Percentiles rank a stretch among this genome's conserved stretches.
Conservation (phyloP, 2,329 filamentous ascomycete genomes). For the Xylogone sp. region DNA sequence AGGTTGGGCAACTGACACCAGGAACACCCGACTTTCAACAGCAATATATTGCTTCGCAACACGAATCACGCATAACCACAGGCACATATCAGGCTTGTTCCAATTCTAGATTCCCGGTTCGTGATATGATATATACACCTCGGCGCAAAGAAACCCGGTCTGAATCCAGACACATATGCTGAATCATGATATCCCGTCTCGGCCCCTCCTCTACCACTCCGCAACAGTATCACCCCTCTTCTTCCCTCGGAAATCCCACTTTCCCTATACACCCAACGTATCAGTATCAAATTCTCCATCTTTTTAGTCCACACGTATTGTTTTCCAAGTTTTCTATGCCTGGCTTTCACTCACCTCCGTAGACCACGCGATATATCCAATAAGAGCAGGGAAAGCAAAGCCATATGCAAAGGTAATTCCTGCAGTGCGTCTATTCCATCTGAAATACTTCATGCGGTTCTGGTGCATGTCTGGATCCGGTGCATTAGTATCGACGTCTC, state of each 20-base stretch:
- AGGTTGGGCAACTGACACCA: too few species aligned
- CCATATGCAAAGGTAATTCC: constrained; percentile 76
- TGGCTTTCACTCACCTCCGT: constrained; percentile 69
- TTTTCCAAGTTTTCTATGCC: neutral
- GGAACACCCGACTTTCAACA: too few species aligned
- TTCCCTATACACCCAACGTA: constrained; percentile 61
- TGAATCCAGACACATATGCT: constrained; percentile 1
- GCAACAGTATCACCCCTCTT: constrained; percentile 77
- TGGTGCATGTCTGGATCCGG: constrained; percentile 70
- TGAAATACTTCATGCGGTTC: constrained; percentile 91
- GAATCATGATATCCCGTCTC: constrained; percentile 25
- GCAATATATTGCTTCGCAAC: too few species aligned
- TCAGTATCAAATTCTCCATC: constrained; percentile 15
- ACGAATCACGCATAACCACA: neutral
- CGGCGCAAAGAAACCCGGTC: neutral
- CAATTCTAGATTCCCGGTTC: neutral
- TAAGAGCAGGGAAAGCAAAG: constrained; percentile 63
- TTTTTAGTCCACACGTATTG: too few species aligned
- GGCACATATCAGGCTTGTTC: neutral
- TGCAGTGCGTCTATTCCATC: constrained; percentile 83
- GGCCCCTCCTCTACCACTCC: constrained; percentile 58
- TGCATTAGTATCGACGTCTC: neutral
- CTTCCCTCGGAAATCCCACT: constrained; percentile 83
- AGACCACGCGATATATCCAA: constrained; percentile 71
- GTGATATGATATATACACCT: constrained; percentile 1